Evolutionary conservation across 257 asterid genomes (phyloP).

Genomic region (Nyctanthes arbortristis): DNA sequence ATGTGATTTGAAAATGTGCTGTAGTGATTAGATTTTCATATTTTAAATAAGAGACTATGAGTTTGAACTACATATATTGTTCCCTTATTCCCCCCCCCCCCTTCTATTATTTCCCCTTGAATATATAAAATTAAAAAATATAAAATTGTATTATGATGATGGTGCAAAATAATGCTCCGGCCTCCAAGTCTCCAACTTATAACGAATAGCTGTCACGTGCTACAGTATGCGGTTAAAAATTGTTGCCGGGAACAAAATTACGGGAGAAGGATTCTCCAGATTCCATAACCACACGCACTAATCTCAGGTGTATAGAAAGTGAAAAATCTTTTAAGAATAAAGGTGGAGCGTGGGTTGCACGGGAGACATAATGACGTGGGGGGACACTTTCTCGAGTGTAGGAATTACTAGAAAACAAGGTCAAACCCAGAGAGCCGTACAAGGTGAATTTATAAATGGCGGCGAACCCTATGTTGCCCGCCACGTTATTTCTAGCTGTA

Average conservation of each 20-base stretch:
- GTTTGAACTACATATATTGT: no score
- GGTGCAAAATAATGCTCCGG: no score
- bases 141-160: no score
- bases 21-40: no score
- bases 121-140: no score
- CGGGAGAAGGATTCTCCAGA: slow-evolving; percentile 8
- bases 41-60: no score
- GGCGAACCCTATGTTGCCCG: slow-evolving; percentile 65
- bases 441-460: slow-evolving; percentile 47
- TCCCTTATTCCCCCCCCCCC: no score
- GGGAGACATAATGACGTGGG: slow-evolving; percentile 19
- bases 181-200: slow-evolving; percentile 39
- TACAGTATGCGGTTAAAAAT: slow-evolving; percentile 37
- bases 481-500: slow-evolving; percentile 76
- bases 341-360: slow-evolving; percentile 14
- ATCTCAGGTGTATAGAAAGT: slow-evolving; percentile 7
- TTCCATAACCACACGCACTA: slow-evolving; percentile 24
- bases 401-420: slow-evolving; percentile 46
- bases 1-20: no score
- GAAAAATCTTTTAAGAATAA: not conserved
- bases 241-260: slow-evolving; percentile 24
- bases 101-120: no score
- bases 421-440: slow-evolving; percentile 63
- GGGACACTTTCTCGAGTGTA: slow-evolving; percentile 30
- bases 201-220: slow-evolving; percentile 36